Evolutionary conservation across 2,329 filamentous ascomycete species (phyloP).

Genomic region (Colletotrichum simmondsii): DNA sequence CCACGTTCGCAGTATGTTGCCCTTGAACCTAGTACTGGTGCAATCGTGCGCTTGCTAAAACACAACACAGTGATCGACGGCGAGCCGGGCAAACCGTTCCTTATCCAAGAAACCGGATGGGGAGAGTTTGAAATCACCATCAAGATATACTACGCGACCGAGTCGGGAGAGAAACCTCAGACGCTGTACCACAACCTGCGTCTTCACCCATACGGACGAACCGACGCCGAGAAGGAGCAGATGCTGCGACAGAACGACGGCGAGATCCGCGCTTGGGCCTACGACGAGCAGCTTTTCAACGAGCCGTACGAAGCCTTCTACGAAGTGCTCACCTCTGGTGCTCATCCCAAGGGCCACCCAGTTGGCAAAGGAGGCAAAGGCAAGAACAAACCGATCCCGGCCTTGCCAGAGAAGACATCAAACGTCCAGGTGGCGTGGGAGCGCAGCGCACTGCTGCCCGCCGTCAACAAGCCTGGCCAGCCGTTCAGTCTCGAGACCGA

Average conservation of each 20-base stretch:
- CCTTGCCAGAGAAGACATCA: constrained; percentile 45
- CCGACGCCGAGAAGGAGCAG: constrained; percentile 76
- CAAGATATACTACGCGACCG: constrained; percentile 90
- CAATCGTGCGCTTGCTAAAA: constrained; percentile 32
- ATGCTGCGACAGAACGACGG: constrained; percentile 65
- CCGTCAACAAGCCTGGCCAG: constrained; percentile 72
- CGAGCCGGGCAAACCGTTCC: constrained; percentile 75
- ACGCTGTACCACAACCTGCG: constrained; percentile 94
- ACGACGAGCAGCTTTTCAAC: constrained; percentile 97
- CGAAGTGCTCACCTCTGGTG: constrained; percentile 82
- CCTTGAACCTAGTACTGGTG: neutral
- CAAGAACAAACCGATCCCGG: constrained; percentile 56
- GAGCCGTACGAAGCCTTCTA: constrained; percentile 95
- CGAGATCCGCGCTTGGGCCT: constrained; percentile 81
- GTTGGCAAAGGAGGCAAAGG: constrained; percentile 63
- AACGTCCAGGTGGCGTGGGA: constrained; percentile 56
- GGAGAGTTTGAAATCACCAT: constrained; percentile 98
- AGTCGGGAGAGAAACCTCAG: constrained; percentile 92
- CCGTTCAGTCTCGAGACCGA: constrained; percentile 81
- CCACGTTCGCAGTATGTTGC: constrained; percentile 76
- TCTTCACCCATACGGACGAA: constrained; percentile 88
- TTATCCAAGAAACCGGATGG: constrained; percentile 94
- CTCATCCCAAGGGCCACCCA: constrained; percentile 61
- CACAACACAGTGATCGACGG: constrained; percentile 73
- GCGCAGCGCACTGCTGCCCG: constrained; percentile 80